These are phyloP conservation scores for Pleurotus eryngii DNA, from an alignment of 768 basidiomycete species.

Conservation along the genomic window DNA sequence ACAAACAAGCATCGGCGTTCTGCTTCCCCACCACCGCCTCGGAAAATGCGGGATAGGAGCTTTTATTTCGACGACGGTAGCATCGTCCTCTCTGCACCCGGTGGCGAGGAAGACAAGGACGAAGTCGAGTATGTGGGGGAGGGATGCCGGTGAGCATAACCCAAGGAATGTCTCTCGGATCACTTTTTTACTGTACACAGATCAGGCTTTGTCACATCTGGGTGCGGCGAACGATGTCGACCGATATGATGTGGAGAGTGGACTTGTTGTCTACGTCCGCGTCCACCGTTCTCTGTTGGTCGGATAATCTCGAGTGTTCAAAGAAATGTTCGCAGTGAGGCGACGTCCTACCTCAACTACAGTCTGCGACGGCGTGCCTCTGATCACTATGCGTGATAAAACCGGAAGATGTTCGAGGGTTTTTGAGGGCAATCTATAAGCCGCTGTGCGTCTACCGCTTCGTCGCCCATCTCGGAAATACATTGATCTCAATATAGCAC, in stretches of 20 bases:
- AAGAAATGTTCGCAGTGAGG: slow-evolving; percentile 10
- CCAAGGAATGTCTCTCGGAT: too few species aligned
- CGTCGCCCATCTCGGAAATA: too few species aligned
- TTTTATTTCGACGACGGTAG: slow-evolving; percentile 14
- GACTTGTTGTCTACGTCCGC: slow-evolving; percentile 8
- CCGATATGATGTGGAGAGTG: not conserved
- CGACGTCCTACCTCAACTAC: not conserved
- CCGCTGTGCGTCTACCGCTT: not conserved
- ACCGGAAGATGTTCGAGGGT: slow-evolving; percentile 3
- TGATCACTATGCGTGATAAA: slow-evolving; percentile 12
- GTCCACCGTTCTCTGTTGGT: slow-evolving; percentile 11
- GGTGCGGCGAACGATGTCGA: not conserved
- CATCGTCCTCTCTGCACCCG: slow-evolving; percentile 9
- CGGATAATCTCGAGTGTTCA: slow-evolving; percentile 11
- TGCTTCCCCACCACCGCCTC: not conserved
- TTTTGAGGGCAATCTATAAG: slow-evolving; percentile 9
- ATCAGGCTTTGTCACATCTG: not conserved
- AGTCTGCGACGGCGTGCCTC: slow-evolving; percentile 11
- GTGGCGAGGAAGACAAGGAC: not conserved
- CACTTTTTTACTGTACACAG: too few species aligned
- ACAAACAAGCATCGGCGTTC: not conserved
- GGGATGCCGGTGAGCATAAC: not conserved
- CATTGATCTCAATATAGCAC: too few species aligned
- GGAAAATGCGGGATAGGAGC: not conserved
- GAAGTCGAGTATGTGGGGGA: too few species aligned